Evolutionary conservation across 768 basidiomycete genomes (phyloP).

Genomic region (Butyriboletus loyo): DNA sequence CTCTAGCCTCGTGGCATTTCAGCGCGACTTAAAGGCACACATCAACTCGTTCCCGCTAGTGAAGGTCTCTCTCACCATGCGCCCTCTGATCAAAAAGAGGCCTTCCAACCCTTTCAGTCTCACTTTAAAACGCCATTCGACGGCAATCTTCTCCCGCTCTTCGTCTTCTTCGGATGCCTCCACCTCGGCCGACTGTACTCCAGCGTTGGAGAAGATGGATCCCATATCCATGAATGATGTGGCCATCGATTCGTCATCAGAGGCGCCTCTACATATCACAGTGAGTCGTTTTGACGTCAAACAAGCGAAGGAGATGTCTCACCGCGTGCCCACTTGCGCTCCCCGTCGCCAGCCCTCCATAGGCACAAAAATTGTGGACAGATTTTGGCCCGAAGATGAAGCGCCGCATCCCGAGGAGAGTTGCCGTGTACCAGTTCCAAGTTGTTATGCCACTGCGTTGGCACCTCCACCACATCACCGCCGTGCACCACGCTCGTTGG

Average conservation of each 20-base stretch:
- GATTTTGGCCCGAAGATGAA: constrained; percentile 33
- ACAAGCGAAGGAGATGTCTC: background rate
- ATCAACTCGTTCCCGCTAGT: constrained; percentile 23
- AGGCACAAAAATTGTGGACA: constrained; percentile 28
- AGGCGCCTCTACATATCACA: background rate
- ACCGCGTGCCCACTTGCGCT: background rate
- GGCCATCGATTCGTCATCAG: background rate
- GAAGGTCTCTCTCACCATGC: constrained; percentile 27
- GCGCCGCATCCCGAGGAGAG: constrained; percentile 17
- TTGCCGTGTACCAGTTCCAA: constrained; percentile 3
- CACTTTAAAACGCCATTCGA: constrained; percentile 26
- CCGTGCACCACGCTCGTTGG: constrained; percentile 19
- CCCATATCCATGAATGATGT: constrained; percentile 13
- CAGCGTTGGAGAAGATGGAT: constrained; percentile 21
- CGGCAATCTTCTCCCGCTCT: constrained; percentile 19
- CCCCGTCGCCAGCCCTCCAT: constrained; percentile 21
- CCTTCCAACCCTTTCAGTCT: constrained; percentile 21
- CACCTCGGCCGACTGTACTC: constrained; percentile 10
- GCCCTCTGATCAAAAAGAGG: constrained; percentile 29
- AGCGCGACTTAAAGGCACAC: constrained; percentile 30
- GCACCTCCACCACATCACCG: constrained; percentile 31
- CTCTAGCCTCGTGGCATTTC: constrained; percentile 28
- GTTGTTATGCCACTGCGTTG: constrained; percentile 17
- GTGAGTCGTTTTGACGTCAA: constrained; percentile 16
- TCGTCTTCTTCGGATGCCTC: constrained; percentile 15